Evolutionary conservation across 2,329 filamentous ascomycete genomes (phyloP).

Genomic region (Dactylellina leptospora): DNA sequence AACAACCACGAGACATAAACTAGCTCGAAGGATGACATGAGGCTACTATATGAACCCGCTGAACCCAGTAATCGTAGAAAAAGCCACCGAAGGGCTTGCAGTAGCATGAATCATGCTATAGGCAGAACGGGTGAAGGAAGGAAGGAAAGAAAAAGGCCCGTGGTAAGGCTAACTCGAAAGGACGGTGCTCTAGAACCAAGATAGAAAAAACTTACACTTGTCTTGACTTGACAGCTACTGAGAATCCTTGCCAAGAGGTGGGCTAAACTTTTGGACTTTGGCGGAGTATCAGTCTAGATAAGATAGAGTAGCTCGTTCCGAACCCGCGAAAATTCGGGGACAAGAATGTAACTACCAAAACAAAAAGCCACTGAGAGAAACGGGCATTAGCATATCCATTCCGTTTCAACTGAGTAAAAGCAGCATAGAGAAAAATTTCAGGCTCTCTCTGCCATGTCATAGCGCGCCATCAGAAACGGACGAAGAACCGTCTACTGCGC

Average conservation of each 20-base stretch:
- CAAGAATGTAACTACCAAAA: conserved; percentile 28
- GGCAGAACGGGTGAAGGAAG: neutral
- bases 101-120: conserved; percentile 18
- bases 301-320: conserved; percentile 42
- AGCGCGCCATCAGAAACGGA: neutral
- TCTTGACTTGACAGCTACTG: conserved; percentile 13
- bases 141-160: conserved; percentile 2
- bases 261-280: neutral
- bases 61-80: neutral
- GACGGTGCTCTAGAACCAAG: conserved; percentile 14
- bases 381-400: conserved; percentile 29
- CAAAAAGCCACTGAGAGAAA: conserved; percentile 19
- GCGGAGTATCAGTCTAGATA: conserved; percentile 20
- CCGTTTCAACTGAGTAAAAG: conserved; percentile 8
- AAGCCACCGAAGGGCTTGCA: conserved; percentile 13
- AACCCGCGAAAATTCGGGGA: conserved; percentile 11
- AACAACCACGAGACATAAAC: neutral
- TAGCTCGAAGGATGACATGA: neutral
- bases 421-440: neutral
- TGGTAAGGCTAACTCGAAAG: conserved; percentile 5
- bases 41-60: too few species aligned
- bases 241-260: conserved; percentile 22
- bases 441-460: conserved; percentile 17
- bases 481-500: neutral
- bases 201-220: conserved; percentile 19